A percentile compares a stretch with the other conserved stretches of the same genome.
phyloP scores from a whole-genome alignment of 2,329 filamentous ascomycete species.

The Cytospora paraplurivora region DNA sequence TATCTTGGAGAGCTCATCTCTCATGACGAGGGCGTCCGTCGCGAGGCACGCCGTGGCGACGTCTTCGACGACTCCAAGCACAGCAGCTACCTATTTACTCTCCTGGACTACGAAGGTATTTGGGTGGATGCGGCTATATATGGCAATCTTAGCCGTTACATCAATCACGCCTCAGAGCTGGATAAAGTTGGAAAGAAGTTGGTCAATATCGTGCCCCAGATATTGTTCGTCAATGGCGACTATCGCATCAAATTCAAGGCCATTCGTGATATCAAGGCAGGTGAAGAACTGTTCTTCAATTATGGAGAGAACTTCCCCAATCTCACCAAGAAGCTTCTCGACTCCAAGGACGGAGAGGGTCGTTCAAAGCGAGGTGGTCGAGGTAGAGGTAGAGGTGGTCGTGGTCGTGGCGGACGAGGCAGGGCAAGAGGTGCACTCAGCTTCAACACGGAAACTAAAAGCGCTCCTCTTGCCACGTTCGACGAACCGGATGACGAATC shows the following conservation, averaged over 20 bases:
- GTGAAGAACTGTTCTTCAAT: conserved; percentile 80
- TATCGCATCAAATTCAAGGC: conserved; percentile 77
- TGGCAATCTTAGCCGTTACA: conserved; percentile 80
- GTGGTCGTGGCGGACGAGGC: conserved; percentile 26
- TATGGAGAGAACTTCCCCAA: conserved; percentile 73
- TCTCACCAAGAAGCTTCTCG: conserved; percentile 54
- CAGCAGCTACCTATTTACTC: conserved; percentile 65
- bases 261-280: conserved; percentile 64
- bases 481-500: conserved; percentile 21
- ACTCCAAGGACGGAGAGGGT: conserved; percentile 42
- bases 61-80: conserved; percentile 64
- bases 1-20: conserved; percentile 79
- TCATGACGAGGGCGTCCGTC: conserved; percentile 67
- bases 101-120: conserved; percentile 61
- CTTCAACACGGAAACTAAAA: conserved; percentile 26
- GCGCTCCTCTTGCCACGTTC: conserved; percentile 11
- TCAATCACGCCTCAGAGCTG: conserved; percentile 69
- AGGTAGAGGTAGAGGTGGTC: conserved; percentile 20
- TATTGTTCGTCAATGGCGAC: conserved; percentile 73
- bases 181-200: conserved; percentile 45
- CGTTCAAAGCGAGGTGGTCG: conserved; percentile 20
- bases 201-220: conserved; percentile 65
- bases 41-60: conserved; percentile 62
- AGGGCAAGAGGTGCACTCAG: conserved; percentile 25
- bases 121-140: conserved; percentile 76